Percentiles rank a stretch among this genome's conserved stretches.
Evolutionary conservation across 495 filamentous ascomycete genomes (phyloP).

Genomic region (Jackrogersella multiformis): DNA sequence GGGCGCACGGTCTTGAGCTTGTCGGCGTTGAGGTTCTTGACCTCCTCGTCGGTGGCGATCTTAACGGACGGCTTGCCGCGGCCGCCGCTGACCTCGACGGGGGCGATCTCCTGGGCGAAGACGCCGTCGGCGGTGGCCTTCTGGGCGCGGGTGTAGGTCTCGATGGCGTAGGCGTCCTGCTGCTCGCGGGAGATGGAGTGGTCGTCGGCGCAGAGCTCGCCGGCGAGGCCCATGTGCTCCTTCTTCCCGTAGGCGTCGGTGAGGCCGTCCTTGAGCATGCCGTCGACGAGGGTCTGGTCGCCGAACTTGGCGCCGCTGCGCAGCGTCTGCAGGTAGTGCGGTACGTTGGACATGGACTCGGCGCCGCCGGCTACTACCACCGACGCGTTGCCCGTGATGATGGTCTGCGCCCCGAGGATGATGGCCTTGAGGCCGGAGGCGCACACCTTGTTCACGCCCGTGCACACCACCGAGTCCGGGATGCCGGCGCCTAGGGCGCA

Average conservation of each 20-base stretch:
- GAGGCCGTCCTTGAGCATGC: conserved; percentile 89
- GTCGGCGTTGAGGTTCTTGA: conserved; percentile 94
- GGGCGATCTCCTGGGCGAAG: conserved; percentile 87
- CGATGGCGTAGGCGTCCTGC: conserved; percentile 94
- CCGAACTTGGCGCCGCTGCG: conserved; percentile 91
- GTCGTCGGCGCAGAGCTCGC: conserved; percentile 89
- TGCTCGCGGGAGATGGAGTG: conserved; percentile 80
- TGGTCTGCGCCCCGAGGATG: conserved; percentile 93
- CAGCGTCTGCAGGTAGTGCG: conserved; percentile 91
- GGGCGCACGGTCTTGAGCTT: conserved; percentile 87
- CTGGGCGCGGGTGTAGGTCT: conserved; percentile 90
- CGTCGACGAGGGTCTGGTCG: conserved; percentile 84
- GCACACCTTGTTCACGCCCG: conserved; percentile 98
- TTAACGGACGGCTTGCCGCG: conserved; percentile 87
- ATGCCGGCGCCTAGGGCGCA: conserved; percentile 90
- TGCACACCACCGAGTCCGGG: conserved; percentile 77
- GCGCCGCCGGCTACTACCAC: conserved; percentile 91
- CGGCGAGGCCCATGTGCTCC: conserved; percentile 93
- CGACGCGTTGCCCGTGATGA: conserved; percentile 91
- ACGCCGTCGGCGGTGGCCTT: conserved; percentile 78
- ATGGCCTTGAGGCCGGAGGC: conserved; percentile 93
- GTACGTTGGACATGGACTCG: conserved; percentile 97
- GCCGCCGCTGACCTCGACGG: conserved; percentile 85
- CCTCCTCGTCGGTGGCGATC: conserved; percentile 90
- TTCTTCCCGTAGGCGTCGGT: conserved; percentile 89